A percentile compares a stretch with the other conserved stretches of the same genome.
phyloP scores from a whole-genome alignment of 371 early-diverging fungal genomes.

The Smittium culicis region DNA sequence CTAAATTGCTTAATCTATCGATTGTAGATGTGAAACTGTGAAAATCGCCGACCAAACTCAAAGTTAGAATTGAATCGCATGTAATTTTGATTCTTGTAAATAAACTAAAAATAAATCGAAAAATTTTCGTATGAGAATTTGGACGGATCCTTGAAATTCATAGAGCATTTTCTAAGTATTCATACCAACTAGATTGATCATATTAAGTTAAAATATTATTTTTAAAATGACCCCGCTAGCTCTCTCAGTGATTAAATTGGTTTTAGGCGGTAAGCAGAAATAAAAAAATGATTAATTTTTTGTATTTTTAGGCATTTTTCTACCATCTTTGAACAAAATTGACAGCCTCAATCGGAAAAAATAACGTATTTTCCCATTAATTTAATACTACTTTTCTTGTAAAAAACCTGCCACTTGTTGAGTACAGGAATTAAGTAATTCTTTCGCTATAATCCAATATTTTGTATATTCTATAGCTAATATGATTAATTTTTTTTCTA shows the following conservation, averaged over 20 bases:
- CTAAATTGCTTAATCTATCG: not conserved
- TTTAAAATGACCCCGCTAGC: conserved; percentile 14
- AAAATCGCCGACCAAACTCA: not conserved
- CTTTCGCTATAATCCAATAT: conserved; percentile 30
- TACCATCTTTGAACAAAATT: conserved; percentile 17
- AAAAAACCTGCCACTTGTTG: conserved; percentile 25
- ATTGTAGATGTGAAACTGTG: not conserved
- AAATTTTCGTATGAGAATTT: not conserved
- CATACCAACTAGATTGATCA: conserved; percentile 15
- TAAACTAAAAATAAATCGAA: conserved; percentile 4
- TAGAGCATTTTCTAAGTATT: conserved; percentile 7
- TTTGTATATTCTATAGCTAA: conserved; percentile 33
- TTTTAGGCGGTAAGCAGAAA: conserved; percentile 22
- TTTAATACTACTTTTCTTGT: conserved; percentile 20
- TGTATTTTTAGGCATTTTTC: conserved; percentile 11
- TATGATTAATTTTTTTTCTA: conserved; percentile 31
- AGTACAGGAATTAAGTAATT: conserved; percentile 18
- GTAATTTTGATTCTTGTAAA: not conserved
- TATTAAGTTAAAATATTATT: not conserved
- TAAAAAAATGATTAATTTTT: conserved; percentile 11
- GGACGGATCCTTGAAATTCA: not conserved
- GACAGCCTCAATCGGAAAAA: conserved; percentile 27
- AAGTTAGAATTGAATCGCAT: not conserved
- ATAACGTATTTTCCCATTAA: conserved; percentile 26
- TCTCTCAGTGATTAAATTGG: conserved; percentile 23